These are phyloP conservation scores for Candida saitoana DNA, from an alignment of 805 yeast species.

Conservation along the genomic window DNA sequence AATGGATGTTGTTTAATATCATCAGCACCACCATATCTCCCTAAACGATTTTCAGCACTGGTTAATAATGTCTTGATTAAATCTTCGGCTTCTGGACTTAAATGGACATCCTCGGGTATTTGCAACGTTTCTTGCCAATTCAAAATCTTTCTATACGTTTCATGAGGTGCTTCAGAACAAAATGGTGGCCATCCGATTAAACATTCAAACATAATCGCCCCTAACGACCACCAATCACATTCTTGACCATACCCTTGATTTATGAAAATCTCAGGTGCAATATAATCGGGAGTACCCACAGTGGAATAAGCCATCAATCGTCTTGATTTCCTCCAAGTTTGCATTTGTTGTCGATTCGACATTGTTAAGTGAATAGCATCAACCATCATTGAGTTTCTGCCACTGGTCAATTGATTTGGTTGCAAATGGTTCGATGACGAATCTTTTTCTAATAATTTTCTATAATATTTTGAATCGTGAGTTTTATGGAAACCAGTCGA, in stretches of 20 bases:
- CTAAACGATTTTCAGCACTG: conserved; percentile 73
- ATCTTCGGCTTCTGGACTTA: conserved; percentile 86
- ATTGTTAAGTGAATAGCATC: conserved; percentile 94
- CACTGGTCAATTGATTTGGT: conserved; percentile 26
- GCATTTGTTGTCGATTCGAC: conserved; percentile 91
- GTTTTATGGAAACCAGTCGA: conserved; percentile 92
- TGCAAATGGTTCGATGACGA: conserved; percentile 32
- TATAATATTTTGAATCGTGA: conserved; percentile 83
- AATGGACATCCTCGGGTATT: conserved; percentile 88
- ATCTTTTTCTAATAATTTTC: conserved; percentile 69
- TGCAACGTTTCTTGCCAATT: conserved; percentile 86
- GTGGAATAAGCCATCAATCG: conserved; percentile 94
- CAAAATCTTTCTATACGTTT: conserved; percentile 84
- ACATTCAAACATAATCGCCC: conserved; percentile 96
- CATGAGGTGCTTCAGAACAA: conserved; percentile 92
- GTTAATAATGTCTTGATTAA: conserved; percentile 73
- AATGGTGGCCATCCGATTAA: conserved; percentile 97
- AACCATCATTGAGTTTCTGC: conserved; percentile 78
- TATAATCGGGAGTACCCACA: conserved; percentile 94
- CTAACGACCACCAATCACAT: conserved; percentile 97
- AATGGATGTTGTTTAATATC: conserved; percentile 89
- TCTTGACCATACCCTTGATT: conserved; percentile 96
- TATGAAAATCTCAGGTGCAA: conserved; percentile 90
- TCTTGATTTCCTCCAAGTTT: conserved; percentile 91
- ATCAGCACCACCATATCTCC: conserved; percentile 86